Evolutionary conservation across 768 basidiomycete genomes (phyloP).

Genomic region (Paxillus ammoniavirescens): DNA sequence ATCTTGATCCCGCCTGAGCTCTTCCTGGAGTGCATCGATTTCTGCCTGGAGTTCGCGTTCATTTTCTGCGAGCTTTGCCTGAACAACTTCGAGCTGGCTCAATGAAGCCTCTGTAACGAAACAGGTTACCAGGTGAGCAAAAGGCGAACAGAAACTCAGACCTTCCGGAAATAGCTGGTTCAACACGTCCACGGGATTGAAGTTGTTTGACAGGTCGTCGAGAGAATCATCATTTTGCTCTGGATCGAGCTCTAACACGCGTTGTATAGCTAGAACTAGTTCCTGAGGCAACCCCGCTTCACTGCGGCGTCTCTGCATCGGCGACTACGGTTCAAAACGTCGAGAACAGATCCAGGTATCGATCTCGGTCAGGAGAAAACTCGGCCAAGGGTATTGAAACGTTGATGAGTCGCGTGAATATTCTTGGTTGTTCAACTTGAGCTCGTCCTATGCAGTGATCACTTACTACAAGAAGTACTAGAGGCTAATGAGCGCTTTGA

Average conservation of each 20-base stretch:
- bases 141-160: slow-evolving; percentile 32
- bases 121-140: not conserved
- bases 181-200: slow-evolving; percentile 51
- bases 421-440: not conserved
- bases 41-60: slow-evolving; percentile 70
- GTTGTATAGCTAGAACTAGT: slow-evolving; percentile 66
- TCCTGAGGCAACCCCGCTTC: slow-evolving; percentile 62
- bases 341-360: not conserved
- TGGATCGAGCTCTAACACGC: slow-evolving; percentile 57
- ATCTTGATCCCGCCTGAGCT: slow-evolving; percentile 77
- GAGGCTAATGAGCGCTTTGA: no score
- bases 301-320: slow-evolving; percentile 20
- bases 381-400: no score
- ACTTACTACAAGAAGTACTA: no score
- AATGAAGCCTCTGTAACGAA: slow-evolving; percentile 66
- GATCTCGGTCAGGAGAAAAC: not conserved
- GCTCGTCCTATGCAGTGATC: not conserved
- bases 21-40: slow-evolving; percentile 63
- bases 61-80: slow-evolving; percentile 63
- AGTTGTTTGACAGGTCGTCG: slow-evolving; percentile 55
- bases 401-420: not conserved
- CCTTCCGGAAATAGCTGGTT: slow-evolving; percentile 79
- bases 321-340: not conserved
- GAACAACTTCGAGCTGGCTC: slow-evolving; percentile 67
- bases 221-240: slow-evolving; percentile 49